phyloP scores from a whole-genome alignment of 805 yeast genomes.

The Kluyveromyces aestuarii region DNA sequence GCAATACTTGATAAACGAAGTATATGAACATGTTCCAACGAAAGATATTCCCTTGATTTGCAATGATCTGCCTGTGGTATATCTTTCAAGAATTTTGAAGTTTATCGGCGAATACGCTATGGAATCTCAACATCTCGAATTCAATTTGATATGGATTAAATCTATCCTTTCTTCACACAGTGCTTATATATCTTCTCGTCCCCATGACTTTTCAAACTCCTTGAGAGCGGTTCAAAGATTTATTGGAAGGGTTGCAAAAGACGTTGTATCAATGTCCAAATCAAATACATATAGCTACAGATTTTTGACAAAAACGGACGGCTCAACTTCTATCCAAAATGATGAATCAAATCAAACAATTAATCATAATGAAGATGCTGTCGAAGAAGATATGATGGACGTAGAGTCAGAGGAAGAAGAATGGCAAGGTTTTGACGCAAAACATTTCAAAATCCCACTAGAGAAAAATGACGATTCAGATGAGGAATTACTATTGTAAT shows the following conservation, averaged over 20 bases:
- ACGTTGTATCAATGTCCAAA: constrained; percentile 46
- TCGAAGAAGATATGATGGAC: constrained; percentile 20
- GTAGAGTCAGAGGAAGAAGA: constrained; percentile 33
- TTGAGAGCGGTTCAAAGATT: constrained; percentile 69
- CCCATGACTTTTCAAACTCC: constrained; percentile 52
- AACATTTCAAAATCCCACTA: constrained; percentile 17
- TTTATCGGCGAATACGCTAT: constrained; percentile 61
- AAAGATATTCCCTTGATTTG: constrained; percentile 60
- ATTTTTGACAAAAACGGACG: constrained; percentile 37
- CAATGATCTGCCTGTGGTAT: constrained; percentile 66
- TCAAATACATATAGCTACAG: constrained; percentile 46
- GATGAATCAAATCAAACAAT: constrained; percentile 26
- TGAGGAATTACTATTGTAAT: constrained; percentile 11
- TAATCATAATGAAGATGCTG: constrained; percentile 17
- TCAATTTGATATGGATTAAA: constrained; percentile 73
- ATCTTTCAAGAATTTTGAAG: constrained; percentile 54
- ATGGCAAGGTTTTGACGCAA: constrained; percentile 26
- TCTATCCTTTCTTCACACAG: constrained; percentile 68
- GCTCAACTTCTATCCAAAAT: constrained; percentile 23
- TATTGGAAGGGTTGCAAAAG: constrained; percentile 64
- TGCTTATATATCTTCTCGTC: constrained; percentile 51
- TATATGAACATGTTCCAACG: constrained; percentile 66
- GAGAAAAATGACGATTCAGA: constrained; percentile 11
- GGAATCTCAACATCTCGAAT: constrained; percentile 79
- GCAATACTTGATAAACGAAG: constrained; percentile 54